Percentiles rank a stretch among this genome's conserved stretches.
These are phyloP conservation scores for Mortierella sp. DNA, from an alignment of 371 early-diverging fungal species.

Conservation along the genomic window DNA sequence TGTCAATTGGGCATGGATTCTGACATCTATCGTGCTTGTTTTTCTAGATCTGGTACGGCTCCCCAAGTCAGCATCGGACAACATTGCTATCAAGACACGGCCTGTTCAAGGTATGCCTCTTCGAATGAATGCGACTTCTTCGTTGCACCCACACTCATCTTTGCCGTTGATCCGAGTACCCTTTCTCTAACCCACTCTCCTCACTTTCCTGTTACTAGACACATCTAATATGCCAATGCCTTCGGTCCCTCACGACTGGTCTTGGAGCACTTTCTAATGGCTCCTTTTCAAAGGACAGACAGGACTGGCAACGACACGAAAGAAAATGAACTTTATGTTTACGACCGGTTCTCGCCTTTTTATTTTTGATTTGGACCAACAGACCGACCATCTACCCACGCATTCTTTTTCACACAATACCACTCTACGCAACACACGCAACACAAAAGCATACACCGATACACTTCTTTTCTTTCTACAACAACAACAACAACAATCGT, in stretches of 20 bases:
- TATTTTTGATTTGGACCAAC: background rate
- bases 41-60: constrained; percentile 40
- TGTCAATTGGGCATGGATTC: no score
- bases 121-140: background rate
- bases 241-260: constrained; percentile 57
- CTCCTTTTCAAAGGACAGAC: background rate
- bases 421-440: background rate
- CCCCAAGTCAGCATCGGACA: constrained; percentile 43
- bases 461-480: background rate
- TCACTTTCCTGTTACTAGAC: constrained; percentile 21
- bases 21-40: background rate
- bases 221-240: constrained; percentile 51
- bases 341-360: background rate
- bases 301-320: background rate
- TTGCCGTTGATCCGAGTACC: background rate
- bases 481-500: background rate
- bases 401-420: background rate
- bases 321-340: background rate
- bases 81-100: constrained; percentile 52
- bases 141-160: no score
- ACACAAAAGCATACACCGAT: background rate
- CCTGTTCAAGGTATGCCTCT: constrained; percentile 36
- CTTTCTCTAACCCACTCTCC: background rate
- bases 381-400: no score
- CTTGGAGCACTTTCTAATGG: constrained; percentile 55